These are phyloP conservation scores for Fusarium hostae DNA, from an alignment of 2,329 filamentous ascomycete species.

Conservation along the genomic window DNA sequence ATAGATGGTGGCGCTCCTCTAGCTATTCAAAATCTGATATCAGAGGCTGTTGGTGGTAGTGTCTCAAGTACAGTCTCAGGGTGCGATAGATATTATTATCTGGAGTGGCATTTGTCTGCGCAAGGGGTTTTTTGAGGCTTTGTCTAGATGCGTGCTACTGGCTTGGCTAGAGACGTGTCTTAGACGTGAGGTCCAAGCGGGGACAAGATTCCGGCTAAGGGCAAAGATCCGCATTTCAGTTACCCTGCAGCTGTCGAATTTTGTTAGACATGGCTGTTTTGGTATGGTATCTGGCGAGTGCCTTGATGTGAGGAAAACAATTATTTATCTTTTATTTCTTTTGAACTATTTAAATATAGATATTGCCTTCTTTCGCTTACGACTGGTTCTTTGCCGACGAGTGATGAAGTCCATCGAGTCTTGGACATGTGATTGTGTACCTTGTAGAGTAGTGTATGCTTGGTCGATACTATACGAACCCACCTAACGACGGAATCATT, in stretches of 20 bases:
- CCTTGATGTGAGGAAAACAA: no score
- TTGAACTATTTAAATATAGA: no score
- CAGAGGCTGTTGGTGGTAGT: neutral
- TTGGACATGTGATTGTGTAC: no score
- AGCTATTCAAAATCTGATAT: neutral
- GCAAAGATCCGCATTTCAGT: neutral
- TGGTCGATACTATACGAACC: no score
- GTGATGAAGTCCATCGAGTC: no score
- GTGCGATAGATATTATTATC: neutral
- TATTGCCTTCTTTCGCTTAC: no score
- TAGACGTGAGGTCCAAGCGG: neutral
- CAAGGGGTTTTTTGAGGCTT: neutral
- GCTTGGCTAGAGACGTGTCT: neutral
- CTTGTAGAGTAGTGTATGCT: no score
- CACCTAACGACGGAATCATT: no score
- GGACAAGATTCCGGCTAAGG: neutral
- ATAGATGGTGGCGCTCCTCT: neutral
- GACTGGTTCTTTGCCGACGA: no score
- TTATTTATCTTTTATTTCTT: no score
- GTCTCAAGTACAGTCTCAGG: neutral
- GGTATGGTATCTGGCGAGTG: no score
- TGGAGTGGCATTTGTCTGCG: neutral
- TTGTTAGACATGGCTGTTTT: rapidly evolving
- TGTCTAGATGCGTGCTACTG: neutral
- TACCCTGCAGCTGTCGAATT: neutral